Base-by-base conservation (phyloP, 345 rosid species). In the Angophora floribunda region DNA sequence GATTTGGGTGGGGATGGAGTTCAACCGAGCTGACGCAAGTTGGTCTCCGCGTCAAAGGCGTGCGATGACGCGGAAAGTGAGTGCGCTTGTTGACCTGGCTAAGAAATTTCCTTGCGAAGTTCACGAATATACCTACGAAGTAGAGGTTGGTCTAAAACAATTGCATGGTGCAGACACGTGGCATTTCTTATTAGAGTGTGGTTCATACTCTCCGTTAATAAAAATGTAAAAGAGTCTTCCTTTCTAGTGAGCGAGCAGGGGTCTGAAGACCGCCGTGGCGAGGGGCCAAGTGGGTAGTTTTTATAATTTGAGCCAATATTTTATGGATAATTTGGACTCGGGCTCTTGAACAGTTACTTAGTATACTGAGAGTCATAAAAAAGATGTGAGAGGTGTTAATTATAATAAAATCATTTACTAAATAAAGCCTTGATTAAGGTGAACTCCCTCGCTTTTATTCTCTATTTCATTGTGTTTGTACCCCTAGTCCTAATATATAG, bases 191-290 rank as follows among this genome's bases (percentile, higher is more conserved):
- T 0, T 4, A 11, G 28, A 26, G 61, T 55, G 61, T 55, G 5
- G 11, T 55, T 55, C 61, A 55, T 55, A 55, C 4, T 55, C 28
- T 36, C 26, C 28, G 19, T 55, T 11, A 3, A 0, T 8, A 0
- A 5, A 4, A 55, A 55, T 10, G 59, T 10, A 19, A 4, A 21
- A 1, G 0, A 2, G 7, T 55, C 26, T 26, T 5, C 0, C 61
- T 19, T 6, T 26, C 8, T 11, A 19, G 1, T 55, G 1, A 55
- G 61, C 26, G 24, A 26, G 41, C 41, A 36, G 41, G 41, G 41
- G 41, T 36, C 41, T 36, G 41, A 4, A 36, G 41, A 4, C 41
- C 4, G 41, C 41, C 4, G 41, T 36, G 41, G 41, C 41, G 4
- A 36, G 41, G 41, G 41, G 41, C 41, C 41, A 2, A 36, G 41